A percentile compares a stretch with the other conserved stretches of the same genome.
Conservation (phyloP, 129 eudicot species). For the Artemisia annua region DNA sequence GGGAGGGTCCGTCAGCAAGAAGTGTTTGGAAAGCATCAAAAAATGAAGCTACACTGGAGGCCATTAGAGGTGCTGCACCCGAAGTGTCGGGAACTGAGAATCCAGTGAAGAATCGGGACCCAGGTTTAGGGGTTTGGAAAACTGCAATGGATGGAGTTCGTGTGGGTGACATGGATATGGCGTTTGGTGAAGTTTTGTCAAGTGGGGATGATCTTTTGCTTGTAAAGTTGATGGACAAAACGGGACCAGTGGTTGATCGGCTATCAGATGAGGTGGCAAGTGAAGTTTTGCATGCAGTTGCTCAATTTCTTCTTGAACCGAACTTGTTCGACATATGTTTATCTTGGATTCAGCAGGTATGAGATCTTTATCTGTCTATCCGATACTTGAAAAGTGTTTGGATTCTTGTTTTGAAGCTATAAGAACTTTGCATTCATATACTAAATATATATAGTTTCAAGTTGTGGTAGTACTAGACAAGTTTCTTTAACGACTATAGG, state of each 20-base stretch:
- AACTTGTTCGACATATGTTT: too few relatives aligned
- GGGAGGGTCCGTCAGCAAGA: slow-evolving; percentile 97
- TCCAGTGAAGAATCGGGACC: slow-evolving; percentile 54
- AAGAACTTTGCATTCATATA: too few relatives aligned
- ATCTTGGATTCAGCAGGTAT: too few relatives aligned
- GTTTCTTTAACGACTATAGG: too few relatives aligned
- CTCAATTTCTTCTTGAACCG: too few relatives aligned
- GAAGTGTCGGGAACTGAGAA: slow-evolving; percentile 59
- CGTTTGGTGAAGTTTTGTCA: slow-evolving; percentile 73
- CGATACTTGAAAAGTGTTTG: too few relatives aligned
- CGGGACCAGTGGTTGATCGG: slow-evolving; percentile 79
- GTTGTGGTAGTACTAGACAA: too few relatives aligned
- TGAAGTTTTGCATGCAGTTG: too few relatives aligned
- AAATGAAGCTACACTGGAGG: slow-evolving; percentile 90
- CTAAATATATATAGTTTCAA: too few relatives aligned
- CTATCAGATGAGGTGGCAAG: slow-evolving; percentile 52
- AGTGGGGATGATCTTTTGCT: slow-evolving; percentile 86
- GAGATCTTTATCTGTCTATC: too few relatives aligned
- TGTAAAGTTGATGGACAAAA: slow-evolving; percentile 79
- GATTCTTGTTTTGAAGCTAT: too few relatives aligned
- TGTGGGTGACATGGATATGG: slow-evolving; percentile 70
- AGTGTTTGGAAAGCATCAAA: slow-evolving; percentile 95
- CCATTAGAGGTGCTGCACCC: slow-evolving; percentile 75
- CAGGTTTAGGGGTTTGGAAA: slow-evolving; percentile 68
- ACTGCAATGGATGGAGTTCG: slow-evolving; percentile 86